A percentile compares a stretch with the other conserved stretches of the same genome.
phyloP scores from a whole-genome alignment of 257 asterid genomes.

The Eustoma russellianum region DNA sequence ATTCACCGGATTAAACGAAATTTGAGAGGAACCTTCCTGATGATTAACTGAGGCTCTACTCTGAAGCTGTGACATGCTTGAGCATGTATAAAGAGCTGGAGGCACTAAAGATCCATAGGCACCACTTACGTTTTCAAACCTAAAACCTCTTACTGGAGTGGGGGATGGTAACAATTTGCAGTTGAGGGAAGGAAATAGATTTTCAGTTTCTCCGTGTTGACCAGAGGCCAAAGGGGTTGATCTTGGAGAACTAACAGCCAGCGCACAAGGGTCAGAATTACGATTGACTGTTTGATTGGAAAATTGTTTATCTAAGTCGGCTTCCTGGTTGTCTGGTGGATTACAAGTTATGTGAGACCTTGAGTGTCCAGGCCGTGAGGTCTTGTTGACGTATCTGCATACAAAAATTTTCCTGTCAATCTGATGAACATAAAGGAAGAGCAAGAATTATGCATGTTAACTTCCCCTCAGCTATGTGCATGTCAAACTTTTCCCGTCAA shows the following conservation, averaged over 20 bases:
- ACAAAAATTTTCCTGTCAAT: not conserved
- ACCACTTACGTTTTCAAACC: slow-evolving; percentile 31
- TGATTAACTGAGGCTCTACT: slow-evolving; percentile 36
- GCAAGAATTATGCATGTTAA: not conserved
- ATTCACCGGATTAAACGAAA: slow-evolving; percentile 21
- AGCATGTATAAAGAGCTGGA: slow-evolving; percentile 22
- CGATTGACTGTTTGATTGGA: slow-evolving; percentile 36
- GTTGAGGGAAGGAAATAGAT: slow-evolving; percentile 23
- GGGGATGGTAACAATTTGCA: slow-evolving; percentile 37
- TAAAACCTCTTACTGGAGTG: slow-evolving; percentile 42
- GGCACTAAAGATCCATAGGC: slow-evolving; percentile 34
- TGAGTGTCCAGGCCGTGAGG: slow-evolving; percentile 29
- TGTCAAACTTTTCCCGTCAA: not conserved
- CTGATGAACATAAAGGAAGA: not conserved
- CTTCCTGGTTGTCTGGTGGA: slow-evolving; percentile 36
- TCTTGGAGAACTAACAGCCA: slow-evolving; percentile 26
- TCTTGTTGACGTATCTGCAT: slow-evolving; percentile 65
- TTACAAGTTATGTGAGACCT: slow-evolving; percentile 32
- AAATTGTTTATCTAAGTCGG: slow-evolving; percentile 27
- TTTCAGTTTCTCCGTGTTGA: slow-evolving; percentile 39
- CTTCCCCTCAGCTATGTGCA: slow-evolving; percentile 35
- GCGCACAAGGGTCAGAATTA: slow-evolving; percentile 36
- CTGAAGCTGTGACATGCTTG: slow-evolving; percentile 31
- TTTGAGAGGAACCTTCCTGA: slow-evolving; percentile 30
- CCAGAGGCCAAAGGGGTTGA: slow-evolving; percentile 14